A percentile compares a stretch with the other conserved stretches of the same genome.
These are phyloP conservation scores for Shiraia bambusicola DNA, from an alignment of 2,329 filamentous ascomycete species.

Conservation along the genomic window DNA sequence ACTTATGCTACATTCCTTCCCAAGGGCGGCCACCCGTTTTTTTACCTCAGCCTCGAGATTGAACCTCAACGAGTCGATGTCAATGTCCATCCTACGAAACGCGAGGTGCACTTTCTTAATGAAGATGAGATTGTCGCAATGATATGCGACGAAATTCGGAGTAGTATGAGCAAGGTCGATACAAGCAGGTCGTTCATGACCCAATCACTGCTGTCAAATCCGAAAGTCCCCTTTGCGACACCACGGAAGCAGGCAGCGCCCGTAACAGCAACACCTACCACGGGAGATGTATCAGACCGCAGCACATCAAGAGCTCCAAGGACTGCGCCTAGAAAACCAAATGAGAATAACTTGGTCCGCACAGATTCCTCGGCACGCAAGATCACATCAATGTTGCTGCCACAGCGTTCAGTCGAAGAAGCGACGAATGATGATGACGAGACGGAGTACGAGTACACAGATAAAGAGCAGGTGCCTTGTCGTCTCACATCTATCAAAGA, in stretches of 20 bases:
- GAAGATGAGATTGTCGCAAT: slow-evolving; percentile 93
- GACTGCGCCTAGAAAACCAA: slow-evolving; percentile 49
- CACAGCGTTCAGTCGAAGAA: slow-evolving; percentile 45
- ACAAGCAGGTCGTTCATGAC: slow-evolving; percentile 93
- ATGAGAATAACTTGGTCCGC: slow-evolving; percentile 85
- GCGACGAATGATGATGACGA: slow-evolving; percentile 47
- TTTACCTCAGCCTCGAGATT: slow-evolving; percentile 89
- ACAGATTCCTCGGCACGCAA: slow-evolving; percentile 88
- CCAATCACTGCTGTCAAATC: slow-evolving; percentile 70
- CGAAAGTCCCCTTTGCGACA: slow-evolving; percentile 42
- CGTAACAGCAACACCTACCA: slow-evolving; percentile 15
- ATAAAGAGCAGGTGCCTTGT: slow-evolving; percentile 69
- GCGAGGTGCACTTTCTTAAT: slow-evolving; percentile 95
- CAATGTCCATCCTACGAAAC: slow-evolving; percentile 95
- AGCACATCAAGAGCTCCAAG: slow-evolving; percentile 33
- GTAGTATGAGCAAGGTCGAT: slow-evolving; percentile 81
- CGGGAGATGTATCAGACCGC: slow-evolving; percentile 23
- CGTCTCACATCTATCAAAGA: slow-evolving; percentile 82
- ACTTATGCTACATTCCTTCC: slow-evolving; percentile 85
- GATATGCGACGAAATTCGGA: slow-evolving; percentile 77
- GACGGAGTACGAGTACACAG: slow-evolving; percentile 69
- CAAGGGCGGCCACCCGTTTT: slow-evolving; percentile 90
- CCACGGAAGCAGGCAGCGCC: slow-evolving; percentile 42
- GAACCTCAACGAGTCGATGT: slow-evolving; percentile 92
- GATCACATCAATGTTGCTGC: slow-evolving; percentile 93